Conservation (phyloP, 805 yeast species). For the Wickerhamiella cacticola region DNA sequence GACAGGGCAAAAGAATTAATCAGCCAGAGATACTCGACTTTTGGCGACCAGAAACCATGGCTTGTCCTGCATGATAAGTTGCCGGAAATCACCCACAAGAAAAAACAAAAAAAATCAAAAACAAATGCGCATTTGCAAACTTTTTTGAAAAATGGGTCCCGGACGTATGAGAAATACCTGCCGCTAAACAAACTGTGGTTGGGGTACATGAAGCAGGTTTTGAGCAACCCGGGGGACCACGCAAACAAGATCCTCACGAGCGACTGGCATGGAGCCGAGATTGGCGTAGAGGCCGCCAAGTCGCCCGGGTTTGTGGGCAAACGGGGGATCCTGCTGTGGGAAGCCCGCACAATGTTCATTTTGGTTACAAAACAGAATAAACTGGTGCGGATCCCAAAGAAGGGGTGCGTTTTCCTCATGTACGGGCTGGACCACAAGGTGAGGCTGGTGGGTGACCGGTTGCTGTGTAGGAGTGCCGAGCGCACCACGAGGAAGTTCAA, state of each 20-base stretch:
- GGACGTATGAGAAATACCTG: slow-evolving; percentile 38
- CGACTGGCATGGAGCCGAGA: slow-evolving; percentile 66
- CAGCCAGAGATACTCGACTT: slow-evolving; percentile 29
- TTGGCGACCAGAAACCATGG: slow-evolving; percentile 29
- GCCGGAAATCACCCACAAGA: slow-evolving; percentile 23
- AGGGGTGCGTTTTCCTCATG: slow-evolving; percentile 50
- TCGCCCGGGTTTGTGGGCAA: slow-evolving; percentile 49
- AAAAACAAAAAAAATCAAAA: slow-evolving; percentile 24
- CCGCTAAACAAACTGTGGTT: slow-evolving; percentile 61
- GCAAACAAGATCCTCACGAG: slow-evolving; percentile 47
- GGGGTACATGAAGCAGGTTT: slow-evolving; percentile 47
- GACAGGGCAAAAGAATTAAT: slow-evolving; percentile 28
- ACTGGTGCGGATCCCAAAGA: slow-evolving; percentile 48
- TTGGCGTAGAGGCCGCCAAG: slow-evolving; percentile 46
- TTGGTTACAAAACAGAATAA: slow-evolving; percentile 39
- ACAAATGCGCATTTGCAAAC: slow-evolving; percentile 31
- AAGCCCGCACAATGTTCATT: slow-evolving; percentile 60
- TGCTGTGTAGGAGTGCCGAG: slow-evolving; percentile 63
- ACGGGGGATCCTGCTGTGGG: slow-evolving; percentile 73
- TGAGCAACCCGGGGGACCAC: slow-evolving; percentile 26
- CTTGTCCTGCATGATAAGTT: slow-evolving; percentile 23
- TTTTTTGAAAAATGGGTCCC: slow-evolving; percentile 14
- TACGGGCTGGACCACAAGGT: slow-evolving; percentile 30
- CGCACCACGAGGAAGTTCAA: slow-evolving; percentile 79
- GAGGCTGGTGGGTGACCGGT: slow-evolving; percentile 69